Base-by-base conservation (phyloP, 805 yeast genomes). In the Saturnispora diversa region DNA sequence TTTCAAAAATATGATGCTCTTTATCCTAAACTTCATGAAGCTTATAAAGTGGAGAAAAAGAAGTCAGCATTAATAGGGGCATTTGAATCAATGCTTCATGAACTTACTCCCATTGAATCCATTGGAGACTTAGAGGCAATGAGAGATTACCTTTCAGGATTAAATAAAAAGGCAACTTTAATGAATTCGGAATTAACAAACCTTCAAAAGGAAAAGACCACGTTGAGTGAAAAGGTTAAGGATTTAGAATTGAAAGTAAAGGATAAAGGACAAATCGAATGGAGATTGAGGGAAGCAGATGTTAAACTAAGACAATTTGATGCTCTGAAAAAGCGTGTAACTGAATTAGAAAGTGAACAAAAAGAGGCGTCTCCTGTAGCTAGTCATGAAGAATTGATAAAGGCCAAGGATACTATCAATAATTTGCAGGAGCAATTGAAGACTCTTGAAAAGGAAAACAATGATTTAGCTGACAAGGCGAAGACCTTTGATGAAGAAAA, bases 1-100 rank as follows among this genome's bases (percentile, higher is more conserved):
- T 84, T 83, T 53, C 75, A 71, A 42, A 87, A 86, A 57, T 90
- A 88, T 58, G 97, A 90, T 58, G 82, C 81, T 37, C 87, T 86
- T 58, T 90, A 92, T 55, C 98, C 98, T 0, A 64, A 77, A 31
- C 65, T 90, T 12, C 69, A 87, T 37, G 81, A 81, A 32, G 96
- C 97, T 0, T 92, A 85, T 63, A 84, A 86, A 54, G 64, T 70
- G 1, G 96, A 88, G 57, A 85, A 83, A 62, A 66, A 71, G 37
- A 82, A 79, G 50, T 64, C 70, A 2, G 79, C 73, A 34, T 67
- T 80, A 32, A 70, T 87, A 7, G 65, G 55, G 4, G 53, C 64
- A 0, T 81, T 88, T 50, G 96, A 86, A 54, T 75, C 65, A 42
- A 72, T 82, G 11, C 62, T 90, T 44, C 68, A 74, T 38, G 97